Base-by-base conservation (phyloP, 2,329 filamentous ascomycete species). In the Scedosporium minutisporum region DNA sequence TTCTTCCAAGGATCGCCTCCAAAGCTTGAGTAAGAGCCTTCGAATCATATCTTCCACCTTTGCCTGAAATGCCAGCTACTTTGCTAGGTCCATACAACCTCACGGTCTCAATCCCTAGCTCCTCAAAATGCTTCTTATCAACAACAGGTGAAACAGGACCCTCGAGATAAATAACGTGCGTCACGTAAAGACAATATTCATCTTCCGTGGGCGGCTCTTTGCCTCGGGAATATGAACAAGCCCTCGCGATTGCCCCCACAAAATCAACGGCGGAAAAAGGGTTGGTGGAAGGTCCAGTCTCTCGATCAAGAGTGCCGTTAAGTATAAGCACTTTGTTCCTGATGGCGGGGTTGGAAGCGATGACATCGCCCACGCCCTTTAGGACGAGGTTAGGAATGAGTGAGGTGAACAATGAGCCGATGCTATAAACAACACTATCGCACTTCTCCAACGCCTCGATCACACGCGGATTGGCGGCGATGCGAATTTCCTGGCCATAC, bases 401-500 rank as follows among this genome's bases (percentile, higher is more conserved):
- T 4, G 89, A 93, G 0, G 93, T 97, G 74, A 96, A 97, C 0
- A 97, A 79, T 1, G 88, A 93, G n/a, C 95, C 95, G 64, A 97
- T 96, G 73, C 89, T 93, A 76, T 96, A 97, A 57, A 97, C 84
- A 7, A 97, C 80, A 1, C 86, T 87, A 63, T 85, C 82, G 0
- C 89, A 82, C 1, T 77, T 76, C 16, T 78, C 76, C 1, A 97
- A 73, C 0, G 91, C 85, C 6, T 85, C 82, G 0, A 96, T 69
- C 0, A 93, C 91, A 60, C 91, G 87, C 0, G 91, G 87, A 69
- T 96, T 97, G 2, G 91, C 89, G 0, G 87, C 83, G 0, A 93
- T 90, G 18, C 87, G 85, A 67, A 97, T 97, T 74, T 97, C 93
- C 71, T 97, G 91, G n/a, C 93, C 93, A 73, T 97, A 97, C 0